phyloP scores from a whole-genome alignment of 164 flowering plant genomes.

The Pachysandra terminalis region DNA sequence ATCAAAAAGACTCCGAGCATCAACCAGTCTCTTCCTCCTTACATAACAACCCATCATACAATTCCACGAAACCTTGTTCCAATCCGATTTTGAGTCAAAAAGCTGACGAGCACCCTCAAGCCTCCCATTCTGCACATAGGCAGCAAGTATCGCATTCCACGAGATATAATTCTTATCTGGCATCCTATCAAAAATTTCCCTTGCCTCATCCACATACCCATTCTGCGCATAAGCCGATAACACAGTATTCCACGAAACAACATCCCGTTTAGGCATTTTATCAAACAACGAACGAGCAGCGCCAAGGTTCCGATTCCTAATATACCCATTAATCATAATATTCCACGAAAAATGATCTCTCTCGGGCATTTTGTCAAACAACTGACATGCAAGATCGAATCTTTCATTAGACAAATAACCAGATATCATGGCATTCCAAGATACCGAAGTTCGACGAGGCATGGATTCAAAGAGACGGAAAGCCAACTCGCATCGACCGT shows the following conservation, averaged over 20 bases:
- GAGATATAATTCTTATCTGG: constrained; percentile 63
- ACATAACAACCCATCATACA: constrained; percentile 80
- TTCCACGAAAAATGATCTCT: constrained; percentile 80
- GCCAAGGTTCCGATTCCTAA: constrained; percentile 41
- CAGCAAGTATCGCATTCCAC: constrained; percentile 81
- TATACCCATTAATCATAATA: constrained; percentile 62
- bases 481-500: constrained; percentile 51
- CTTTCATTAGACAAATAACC: constrained; percentile 51
- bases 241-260: constrained; percentile 82
- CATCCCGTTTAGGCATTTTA: constrained; percentile 68
- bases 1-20: constrained; percentile 63
- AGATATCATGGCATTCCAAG: constrained; percentile 79
- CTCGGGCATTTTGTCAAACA: constrained; percentile 68
- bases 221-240: constrained; percentile 74
- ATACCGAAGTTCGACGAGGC: constrained; percentile 53
- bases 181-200: constrained; percentile 62
- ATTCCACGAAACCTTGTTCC: constrained; percentile 86
- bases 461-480: constrained; percentile 48
- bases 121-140: constrained; percentile 79
- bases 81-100: constrained; percentile 53
- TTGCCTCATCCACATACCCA: constrained; percentile 69
- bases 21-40: constrained; percentile 55
- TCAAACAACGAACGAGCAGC: constrained; percentile 65
- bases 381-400: constrained; percentile 41
- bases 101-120: constrained; percentile 58